phyloP scores from a whole-genome alignment of 176 grass and related monocot genomes.

The Ampelocalamus luodianensis region DNA sequence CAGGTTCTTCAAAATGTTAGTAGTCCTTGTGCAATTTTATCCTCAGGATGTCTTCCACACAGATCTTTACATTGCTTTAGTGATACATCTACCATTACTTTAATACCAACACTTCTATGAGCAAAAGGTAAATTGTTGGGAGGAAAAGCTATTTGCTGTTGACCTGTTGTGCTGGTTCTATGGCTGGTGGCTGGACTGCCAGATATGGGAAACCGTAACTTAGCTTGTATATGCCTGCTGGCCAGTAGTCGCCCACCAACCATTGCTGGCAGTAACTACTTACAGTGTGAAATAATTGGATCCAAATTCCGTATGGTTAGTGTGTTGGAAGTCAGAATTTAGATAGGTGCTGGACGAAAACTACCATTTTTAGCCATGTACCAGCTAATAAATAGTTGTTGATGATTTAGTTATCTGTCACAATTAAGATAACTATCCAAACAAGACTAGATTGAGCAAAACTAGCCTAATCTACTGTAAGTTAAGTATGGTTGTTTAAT shows the following conservation, averaged over 20 bases:
- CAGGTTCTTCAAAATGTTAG: slow-evolving; percentile 12
- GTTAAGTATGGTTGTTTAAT: background rate
- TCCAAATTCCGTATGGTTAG: slow-evolving; percentile 20
- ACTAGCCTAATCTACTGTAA: background rate
- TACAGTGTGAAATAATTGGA: background rate
- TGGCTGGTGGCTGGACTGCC: background rate
- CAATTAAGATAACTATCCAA: background rate
- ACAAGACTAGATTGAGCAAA: background rate
- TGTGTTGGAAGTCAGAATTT: background rate
- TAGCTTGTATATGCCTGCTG: background rate
- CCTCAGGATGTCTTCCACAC: background rate
- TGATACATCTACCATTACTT: slow-evolving; percentile 14
- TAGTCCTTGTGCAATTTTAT: background rate
- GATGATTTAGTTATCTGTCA: slow-evolving; percentile 1
- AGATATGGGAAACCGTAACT: background rate
- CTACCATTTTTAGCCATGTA: background rate
- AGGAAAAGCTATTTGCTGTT: background rate
- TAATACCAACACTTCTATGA: slow-evolving; percentile 1
- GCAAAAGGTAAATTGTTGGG: background rate
- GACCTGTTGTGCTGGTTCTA: background rate
- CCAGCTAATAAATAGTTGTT: background rate
- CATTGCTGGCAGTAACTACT: background rate
- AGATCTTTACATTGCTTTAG: slow-evolving; percentile 10
- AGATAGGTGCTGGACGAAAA: background rate
- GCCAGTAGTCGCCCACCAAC: background rate